These are phyloP conservation scores for Glaciozyma antarctica DNA, from an alignment of 768 basidiomycete species.

Conservation along the genomic window DNA sequence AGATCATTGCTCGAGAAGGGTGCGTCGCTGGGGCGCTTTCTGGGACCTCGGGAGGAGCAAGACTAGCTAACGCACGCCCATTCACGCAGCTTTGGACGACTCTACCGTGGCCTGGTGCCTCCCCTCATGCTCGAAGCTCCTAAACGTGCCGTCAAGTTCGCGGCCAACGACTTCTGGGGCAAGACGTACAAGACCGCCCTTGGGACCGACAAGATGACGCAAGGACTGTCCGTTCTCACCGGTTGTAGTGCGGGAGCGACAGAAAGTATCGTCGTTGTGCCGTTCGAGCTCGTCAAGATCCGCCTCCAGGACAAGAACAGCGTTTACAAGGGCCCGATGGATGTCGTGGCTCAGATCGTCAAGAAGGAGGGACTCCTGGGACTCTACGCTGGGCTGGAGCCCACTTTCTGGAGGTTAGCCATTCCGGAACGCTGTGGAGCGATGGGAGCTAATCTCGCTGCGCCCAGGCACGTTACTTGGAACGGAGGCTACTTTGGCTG, in stretches of 20 bases:
- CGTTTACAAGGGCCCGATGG: conserved; percentile 81
- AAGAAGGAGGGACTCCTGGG: conserved; percentile 70
- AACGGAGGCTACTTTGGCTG: conserved; percentile 83
- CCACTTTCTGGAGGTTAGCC: conserved; percentile 85
- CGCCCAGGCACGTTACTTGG: conserved; percentile 28
- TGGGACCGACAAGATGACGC: conserved; percentile 78
- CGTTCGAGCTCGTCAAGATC: conserved; percentile 63
- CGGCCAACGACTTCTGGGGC: conserved; percentile 84
- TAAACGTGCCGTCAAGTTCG: conserved; percentile 83
- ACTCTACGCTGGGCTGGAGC: conserved; percentile 88
- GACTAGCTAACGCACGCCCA: background rate
- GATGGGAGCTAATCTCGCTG: conserved; percentile 63
- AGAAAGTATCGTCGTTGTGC: conserved; percentile 71
- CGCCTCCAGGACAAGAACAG: conserved; percentile 88
- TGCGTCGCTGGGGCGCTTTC: conserved; percentile 39
- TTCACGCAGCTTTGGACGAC: conserved; percentile 53
- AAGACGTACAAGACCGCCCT: conserved; percentile 56
- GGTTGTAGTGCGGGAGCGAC: conserved; percentile 93
- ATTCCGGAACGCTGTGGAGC: conserved; percentile 11
- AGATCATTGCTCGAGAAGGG: conserved; percentile 88
- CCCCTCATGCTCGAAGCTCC: conserved; percentile 93
- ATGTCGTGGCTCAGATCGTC: conserved; percentile 73
- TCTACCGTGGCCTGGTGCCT: conserved; percentile 94
- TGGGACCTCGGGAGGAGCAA: background rate
- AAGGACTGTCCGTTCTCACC: conserved; percentile 73